phyloP scores from a whole-genome alignment of 2,329 filamentous ascomycete genomes.

The Madurella fahalii region DNA sequence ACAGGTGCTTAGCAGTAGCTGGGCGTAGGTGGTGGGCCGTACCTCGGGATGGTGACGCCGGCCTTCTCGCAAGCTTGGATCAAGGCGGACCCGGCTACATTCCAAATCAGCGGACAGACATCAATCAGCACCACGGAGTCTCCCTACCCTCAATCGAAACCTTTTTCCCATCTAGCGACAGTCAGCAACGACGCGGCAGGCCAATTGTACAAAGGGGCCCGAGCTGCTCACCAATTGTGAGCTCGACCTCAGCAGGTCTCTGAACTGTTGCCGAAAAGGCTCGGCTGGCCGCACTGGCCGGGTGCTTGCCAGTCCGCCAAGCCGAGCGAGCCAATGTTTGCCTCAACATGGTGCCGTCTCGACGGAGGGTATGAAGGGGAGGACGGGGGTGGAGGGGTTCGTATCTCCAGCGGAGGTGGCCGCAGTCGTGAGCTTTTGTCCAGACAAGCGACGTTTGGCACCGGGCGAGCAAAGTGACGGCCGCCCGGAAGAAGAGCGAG shows the following conservation, averaged over 20 bases:
- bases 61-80: constrained; percentile 99
- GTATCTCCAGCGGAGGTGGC: constrained; percentile 22
- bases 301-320: constrained; percentile 57
- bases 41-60: constrained; percentile 82
- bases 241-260: constrained; percentile 87
- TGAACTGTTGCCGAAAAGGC: constrained; percentile 76
- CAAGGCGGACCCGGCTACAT: constrained; percentile 82
- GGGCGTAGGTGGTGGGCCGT: constrained; percentile 28
- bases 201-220: constrained; percentile 26
- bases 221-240: constrained; percentile 75
- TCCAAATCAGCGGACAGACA: constrained; percentile 30
- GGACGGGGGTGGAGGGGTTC: constrained; percentile 20
- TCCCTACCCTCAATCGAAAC: constrained; percentile 71
- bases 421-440: constrained; percentile 14
- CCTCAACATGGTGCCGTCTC: constrained; percentile 65
- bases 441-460: constrained; percentile 7
- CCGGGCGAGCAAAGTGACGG: constrained; percentile 9
- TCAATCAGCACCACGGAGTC: constrained; percentile 10
- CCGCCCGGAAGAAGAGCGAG: constrained; percentile 19
- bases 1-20: constrained; percentile 8
- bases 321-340: constrained; percentile 64
- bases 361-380: constrained; percentile 42
- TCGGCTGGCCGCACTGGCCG: constrained; percentile 60
- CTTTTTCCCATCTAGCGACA: constrained; percentile 81
- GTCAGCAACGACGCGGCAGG: constrained; percentile 17